Conservation (phyloP, 148 eudicot genomes). For the Dysphania ambrosioides region DNA sequence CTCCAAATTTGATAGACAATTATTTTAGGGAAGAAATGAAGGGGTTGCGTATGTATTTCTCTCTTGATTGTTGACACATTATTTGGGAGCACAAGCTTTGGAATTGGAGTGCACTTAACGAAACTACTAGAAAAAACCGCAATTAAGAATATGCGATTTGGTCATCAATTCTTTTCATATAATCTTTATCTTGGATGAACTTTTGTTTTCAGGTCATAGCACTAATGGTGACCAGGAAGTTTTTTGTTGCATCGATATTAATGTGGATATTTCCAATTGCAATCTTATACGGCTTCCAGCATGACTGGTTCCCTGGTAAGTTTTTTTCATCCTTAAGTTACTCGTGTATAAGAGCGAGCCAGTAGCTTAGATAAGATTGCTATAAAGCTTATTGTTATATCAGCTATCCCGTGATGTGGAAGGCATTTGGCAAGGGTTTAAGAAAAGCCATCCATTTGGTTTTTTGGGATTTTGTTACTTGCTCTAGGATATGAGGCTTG, state of each 20-base stretch:
- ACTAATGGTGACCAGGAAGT: constrained; percentile 45
- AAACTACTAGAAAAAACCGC: too few relatives aligned
- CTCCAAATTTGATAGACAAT: too few relatives aligned
- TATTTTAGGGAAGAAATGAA: too few relatives aligned
- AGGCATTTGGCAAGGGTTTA: background rate
- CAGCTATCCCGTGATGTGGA: background rate
- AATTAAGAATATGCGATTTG: too few relatives aligned
- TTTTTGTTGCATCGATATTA: constrained; percentile 52
- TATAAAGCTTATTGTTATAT: background rate
- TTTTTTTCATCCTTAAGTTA: background rate
- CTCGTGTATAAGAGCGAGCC: constrained; percentile 2
- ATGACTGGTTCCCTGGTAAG: constrained; percentile 64
- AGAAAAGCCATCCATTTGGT: background rate
- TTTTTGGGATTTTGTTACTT: background rate
- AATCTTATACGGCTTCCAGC: constrained; percentile 64
- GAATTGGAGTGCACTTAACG: too few relatives aligned
- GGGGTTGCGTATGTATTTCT: too few relatives aligned
- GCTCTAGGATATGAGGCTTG: background rate
- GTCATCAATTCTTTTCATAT: background rate
- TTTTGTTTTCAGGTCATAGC: constrained; percentile 26
- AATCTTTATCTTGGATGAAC: background rate
- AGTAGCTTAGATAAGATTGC: background rate
- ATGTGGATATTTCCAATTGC: constrained; percentile 68
- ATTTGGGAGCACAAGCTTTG: too few relatives aligned
- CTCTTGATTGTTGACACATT: too few relatives aligned